Percentiles rank a stretch among this genome's conserved stretches.
Evolutionary conservation across 2,329 filamentous ascomycete genomes (phyloP).

Genomic region (Colletotrichum simmondsii): DNA sequence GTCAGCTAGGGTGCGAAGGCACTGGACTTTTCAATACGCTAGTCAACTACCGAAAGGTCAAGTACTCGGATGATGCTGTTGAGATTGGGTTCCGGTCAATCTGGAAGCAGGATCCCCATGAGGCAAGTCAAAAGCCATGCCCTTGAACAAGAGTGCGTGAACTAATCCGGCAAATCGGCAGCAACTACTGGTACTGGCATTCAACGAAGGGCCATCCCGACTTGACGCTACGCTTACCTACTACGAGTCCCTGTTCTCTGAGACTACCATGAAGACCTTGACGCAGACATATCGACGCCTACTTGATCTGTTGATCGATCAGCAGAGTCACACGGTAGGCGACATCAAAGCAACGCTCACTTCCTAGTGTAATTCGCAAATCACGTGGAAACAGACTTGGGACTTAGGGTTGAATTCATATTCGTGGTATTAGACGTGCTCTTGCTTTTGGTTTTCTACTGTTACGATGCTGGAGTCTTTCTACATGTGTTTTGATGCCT

Average conservation of each 20-base stretch:
- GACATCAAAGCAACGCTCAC: not conserved
- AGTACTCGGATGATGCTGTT: not conserved
- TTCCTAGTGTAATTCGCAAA: not conserved
- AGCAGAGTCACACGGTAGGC: not conserved
- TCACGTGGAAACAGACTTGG: too few relatives aligned
- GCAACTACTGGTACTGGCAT: slow-evolving; percentile 14
- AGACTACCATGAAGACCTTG: not conserved
- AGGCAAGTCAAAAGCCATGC: not conserved
- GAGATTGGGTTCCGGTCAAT: not conserved
- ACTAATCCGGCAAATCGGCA: not conserved
- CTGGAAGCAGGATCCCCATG: slow-evolving; percentile 30
- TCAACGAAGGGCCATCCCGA: slow-evolving; percentile 4
- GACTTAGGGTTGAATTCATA: not conserved
- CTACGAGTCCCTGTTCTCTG: slow-evolving; percentile 13
- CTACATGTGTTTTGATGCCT: not conserved
- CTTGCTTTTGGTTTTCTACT: not conserved
- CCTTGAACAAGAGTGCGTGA: not conserved
- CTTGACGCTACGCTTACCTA: slow-evolving; percentile 16
- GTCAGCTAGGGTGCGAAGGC: not conserved
- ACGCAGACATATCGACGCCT: not conserved
- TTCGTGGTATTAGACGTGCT: not conserved
- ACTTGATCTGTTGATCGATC: not conserved
- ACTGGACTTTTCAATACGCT: slow-evolving; percentile 11
- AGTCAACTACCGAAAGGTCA: slow-evolving; percentile 17
- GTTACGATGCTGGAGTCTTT: not conserved